Conservation (phyloP, 192 early-diverging fungal species). For the Radiomyces spectabilis region DNA sequence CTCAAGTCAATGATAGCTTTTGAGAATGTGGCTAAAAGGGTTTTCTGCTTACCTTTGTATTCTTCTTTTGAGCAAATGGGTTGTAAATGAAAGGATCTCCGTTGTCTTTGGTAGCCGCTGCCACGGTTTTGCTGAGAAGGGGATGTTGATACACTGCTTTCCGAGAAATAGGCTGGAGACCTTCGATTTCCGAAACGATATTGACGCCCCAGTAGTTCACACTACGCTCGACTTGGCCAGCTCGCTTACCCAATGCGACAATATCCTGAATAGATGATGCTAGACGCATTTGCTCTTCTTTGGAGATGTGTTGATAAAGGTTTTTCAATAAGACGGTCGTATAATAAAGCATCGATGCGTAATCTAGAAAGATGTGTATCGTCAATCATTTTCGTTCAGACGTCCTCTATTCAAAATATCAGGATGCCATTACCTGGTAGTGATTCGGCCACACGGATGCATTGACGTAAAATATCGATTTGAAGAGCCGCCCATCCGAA, state of each 20-base stretch:
- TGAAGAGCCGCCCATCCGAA: conserved; percentile 77
- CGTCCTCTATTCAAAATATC: neutral
- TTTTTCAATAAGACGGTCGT: conserved; percentile 59
- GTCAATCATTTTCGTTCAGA: neutral
- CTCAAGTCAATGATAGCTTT: too few species aligned
- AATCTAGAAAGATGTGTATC: conserved; percentile 32
- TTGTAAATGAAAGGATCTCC: conserved; percentile 76
- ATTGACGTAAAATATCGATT: conserved; percentile 70
- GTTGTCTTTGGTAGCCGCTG: conserved; percentile 22
- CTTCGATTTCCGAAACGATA: conserved; percentile 45
- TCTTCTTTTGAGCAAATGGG: conserved; percentile 60
- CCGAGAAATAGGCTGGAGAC: conserved; percentile 42
- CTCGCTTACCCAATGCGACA: conserved; percentile 42
- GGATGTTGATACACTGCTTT: conserved; percentile 53
- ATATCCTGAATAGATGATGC: conserved; percentile 48
- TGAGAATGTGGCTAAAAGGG: too few species aligned
- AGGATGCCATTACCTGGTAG: conserved; percentile 46
- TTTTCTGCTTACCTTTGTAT: conserved; percentile 24
- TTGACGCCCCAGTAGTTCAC: conserved; percentile 54
- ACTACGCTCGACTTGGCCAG: conserved; percentile 29
- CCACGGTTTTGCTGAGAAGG: conserved; percentile 19
- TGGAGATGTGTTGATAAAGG: conserved; percentile 48
- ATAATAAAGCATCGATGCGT: conserved; percentile 51
- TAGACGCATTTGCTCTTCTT: conserved; percentile 59
- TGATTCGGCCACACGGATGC: conserved; percentile 59